Base-by-base conservation (phyloP, 2,329 filamentous ascomycete genomes). In the Cephalotrichum gorgonifer region DNA sequence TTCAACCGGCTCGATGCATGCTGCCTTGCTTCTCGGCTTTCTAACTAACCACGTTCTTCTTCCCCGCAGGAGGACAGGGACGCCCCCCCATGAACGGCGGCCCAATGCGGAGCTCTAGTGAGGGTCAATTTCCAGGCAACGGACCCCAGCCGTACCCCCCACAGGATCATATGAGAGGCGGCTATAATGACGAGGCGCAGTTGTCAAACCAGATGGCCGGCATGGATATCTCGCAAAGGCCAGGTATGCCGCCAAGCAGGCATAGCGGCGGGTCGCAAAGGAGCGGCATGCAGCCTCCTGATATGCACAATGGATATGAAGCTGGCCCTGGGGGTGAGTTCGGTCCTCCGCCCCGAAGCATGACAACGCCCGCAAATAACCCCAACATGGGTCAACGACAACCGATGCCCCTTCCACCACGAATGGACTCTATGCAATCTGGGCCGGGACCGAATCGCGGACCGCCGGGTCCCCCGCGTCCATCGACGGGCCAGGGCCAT, bases 341-440 rank as follows among this genome's bases (percentile, higher is more conserved):
- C 54, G 75, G 68, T 0, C 71, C 74, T 2, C 76, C 75, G 8
- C 58, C 64, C n/a, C 69, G 79, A 55, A 83, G 78, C 50, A 77
- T 75, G 72, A 83, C 80, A 5, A 78, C 81, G 75, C 78, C 79
- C 2, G 61, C 68, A 3, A 70, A 75, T 49, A 68, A 73, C 11
- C 61, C 63, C n/a, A n/a, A n/a, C 17, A 64, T 67, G 55, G 35
- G 67, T 60, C 17, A 28, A 67, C 61, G 59, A 57, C 6, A 60
- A 20, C 60, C 28, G 23, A 59, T 61, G 55, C 56, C 55, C n/a
- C 58, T 59, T 8, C 60, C 58, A n/a, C 49, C 48, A n/a, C 44
- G 27, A 20, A 47, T 47, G 33, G 44, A 39, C 14, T 12, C 38
- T 23, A 48, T 43, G 46, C 31, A 43, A 14, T 28, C 47, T 31